These are phyloP conservation scores for Gossypium gossypioides DNA, from an alignment of 441 rosid species.

Conservation along the genomic window DNA sequence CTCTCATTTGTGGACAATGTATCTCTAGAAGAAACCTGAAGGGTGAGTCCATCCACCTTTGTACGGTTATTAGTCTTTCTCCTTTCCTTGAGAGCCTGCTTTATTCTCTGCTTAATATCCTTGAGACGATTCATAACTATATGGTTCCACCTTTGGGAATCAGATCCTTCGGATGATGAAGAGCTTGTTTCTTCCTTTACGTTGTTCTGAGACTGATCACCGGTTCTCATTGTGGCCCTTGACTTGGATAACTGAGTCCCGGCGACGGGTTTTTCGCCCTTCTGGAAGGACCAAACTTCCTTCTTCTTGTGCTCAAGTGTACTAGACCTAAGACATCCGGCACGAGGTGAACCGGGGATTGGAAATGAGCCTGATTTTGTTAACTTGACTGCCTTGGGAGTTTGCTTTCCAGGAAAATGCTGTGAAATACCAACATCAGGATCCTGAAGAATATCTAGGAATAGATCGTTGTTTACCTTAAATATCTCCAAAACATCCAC, in stretches of 20 bases:
- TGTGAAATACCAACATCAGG: constrained; percentile 24
- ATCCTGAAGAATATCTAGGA: constrained; percentile 40
- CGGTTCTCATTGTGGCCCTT: not conserved
- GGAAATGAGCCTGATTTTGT: constrained; percentile 82
- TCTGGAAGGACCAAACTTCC: constrained; percentile 57
- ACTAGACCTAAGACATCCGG: constrained; percentile 29
- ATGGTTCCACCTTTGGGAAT: constrained; percentile 42
- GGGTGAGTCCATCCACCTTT: not conserved
- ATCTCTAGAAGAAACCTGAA: constrained; percentile 14
- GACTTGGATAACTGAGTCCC: constrained; percentile 22
- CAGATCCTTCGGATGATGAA: constrained; percentile 14
- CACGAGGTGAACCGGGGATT: constrained; percentile 25
- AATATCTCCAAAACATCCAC: constrained; percentile 47
- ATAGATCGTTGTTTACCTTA: constrained; percentile 43
- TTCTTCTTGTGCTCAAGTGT: constrained; percentile 59
- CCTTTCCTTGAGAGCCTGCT: constrained; percentile 38
- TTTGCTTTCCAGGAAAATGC: constrained; percentile 24
- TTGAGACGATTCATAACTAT: constrained; percentile 38
- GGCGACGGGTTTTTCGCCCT: constrained; percentile 18
- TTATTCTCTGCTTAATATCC: constrained; percentile 51
- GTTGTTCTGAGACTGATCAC: not conserved
- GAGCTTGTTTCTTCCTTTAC: constrained; percentile 16
- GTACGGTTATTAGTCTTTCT: constrained; percentile 19
- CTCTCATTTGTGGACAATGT: constrained; percentile 4
- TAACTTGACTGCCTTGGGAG: constrained; percentile 26